Conservation (phyloP, 2,329 filamentous ascomycete genomes). For the Fusarium verticillioides region DNA sequence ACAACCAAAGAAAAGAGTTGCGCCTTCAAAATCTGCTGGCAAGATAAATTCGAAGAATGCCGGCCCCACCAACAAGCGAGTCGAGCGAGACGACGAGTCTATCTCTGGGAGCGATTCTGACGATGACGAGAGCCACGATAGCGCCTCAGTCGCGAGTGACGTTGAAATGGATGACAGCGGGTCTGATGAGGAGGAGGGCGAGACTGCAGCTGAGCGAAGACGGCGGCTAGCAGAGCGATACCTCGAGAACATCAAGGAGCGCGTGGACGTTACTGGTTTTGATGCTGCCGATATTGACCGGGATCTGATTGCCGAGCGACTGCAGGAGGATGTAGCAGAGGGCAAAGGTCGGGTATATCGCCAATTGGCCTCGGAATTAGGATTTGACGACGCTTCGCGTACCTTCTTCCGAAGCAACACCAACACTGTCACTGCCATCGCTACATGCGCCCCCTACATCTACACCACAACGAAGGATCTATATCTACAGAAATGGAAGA, state of each 20-base stretch:
- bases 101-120: conserved; percentile 87
- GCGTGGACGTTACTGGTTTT: conserved; percentile 85
- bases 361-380: conserved; percentile 77
- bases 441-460: conserved; percentile 79
- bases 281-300: conserved; percentile 94
- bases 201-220: conserved; percentile 90
- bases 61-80: conserved; percentile 58
- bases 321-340: conserved; percentile 93
- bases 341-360: conserved; percentile 90
- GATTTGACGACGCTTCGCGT: conserved; percentile 73
- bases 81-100: conserved; percentile 71
- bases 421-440: conserved; percentile 80
- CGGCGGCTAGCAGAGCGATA: conserved; percentile 91
- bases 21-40: conserved; percentile 56
- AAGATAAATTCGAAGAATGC: conserved; percentile 56
- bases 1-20: conserved; percentile 68
- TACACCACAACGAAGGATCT: conserved; percentile 92
- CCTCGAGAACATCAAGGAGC: conserved; percentile 86
- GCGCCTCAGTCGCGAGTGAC: conserved; percentile 56
- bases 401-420: conserved; percentile 83
- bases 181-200: conserved; percentile 81
- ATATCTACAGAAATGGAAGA: conserved; percentile 87
- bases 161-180: conserved; percentile 58
- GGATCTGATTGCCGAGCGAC: conserved; percentile 88
- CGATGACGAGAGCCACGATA: conserved; percentile 64